These are phyloP conservation scores for Pseudodiploospora longispora DNA, from an alignment of 2,329 filamentous ascomycete species.

Conservation along the genomic window DNA sequence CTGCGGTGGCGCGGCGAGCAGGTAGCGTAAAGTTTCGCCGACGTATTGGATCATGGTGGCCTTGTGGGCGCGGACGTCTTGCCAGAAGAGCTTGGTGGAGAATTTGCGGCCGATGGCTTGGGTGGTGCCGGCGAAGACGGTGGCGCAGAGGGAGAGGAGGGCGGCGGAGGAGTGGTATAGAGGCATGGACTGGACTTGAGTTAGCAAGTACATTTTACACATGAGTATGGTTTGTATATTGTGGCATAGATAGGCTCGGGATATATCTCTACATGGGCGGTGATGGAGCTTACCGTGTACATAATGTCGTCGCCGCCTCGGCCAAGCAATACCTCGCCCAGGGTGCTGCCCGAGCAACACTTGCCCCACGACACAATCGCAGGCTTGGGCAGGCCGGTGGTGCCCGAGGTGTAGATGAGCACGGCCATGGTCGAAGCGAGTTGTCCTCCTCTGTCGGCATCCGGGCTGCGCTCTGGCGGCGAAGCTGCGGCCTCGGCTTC, in stretches of 20 bases:
- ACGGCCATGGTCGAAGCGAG: constrained; percentile 52
- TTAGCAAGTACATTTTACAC: neutral
- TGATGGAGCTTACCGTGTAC: constrained; percentile 53
- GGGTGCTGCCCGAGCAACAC: constrained; percentile 37
- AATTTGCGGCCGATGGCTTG: constrained; percentile 70
- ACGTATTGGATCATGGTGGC: constrained; percentile 82
- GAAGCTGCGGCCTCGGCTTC: constrained; percentile 46
- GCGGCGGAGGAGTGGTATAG: constrained; percentile 78
- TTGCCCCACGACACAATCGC: constrained; percentile 71
- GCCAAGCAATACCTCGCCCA: constrained; percentile 39
- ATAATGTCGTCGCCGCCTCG: constrained; percentile 57
- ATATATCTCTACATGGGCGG: neutral
- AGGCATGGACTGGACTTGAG: constrained; percentile 61
- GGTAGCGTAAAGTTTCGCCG: constrained; percentile 78
- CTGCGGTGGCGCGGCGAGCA: constrained; percentile 59
- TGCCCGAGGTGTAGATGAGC: constrained; percentile 80
- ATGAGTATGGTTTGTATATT: neutral
- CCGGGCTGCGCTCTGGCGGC: constrained; percentile 47
- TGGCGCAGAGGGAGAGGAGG: constrained; percentile 58
- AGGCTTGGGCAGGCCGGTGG: constrained; percentile 75
- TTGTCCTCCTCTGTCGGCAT: constrained; percentile 45
- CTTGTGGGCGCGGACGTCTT: constrained; percentile 59
- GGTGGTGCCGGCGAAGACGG: constrained; percentile 53
- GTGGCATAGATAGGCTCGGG: no score
- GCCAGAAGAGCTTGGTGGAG: constrained; percentile 69